phyloP scores from a whole-genome alignment of 1,284 basidiomycete genomes.

The Porodaedalea pini region DNA sequence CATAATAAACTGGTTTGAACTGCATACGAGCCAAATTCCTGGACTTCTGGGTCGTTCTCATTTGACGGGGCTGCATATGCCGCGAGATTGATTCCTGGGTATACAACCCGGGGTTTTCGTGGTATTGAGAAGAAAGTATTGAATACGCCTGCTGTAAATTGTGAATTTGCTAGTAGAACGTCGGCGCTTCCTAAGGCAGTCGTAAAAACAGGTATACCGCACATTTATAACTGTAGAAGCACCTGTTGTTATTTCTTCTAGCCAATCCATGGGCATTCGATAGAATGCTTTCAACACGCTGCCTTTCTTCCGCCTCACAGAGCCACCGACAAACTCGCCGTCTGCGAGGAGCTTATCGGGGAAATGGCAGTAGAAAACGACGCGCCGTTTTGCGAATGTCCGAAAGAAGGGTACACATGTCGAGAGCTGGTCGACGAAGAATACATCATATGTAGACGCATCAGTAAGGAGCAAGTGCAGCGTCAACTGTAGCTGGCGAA shows the following conservation, averaged over 20 bases:
- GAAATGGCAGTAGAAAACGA: slow-evolving; percentile 98
- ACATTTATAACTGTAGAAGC: slow-evolving; percentile 21
- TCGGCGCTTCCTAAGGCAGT: slow-evolving; percentile 65
- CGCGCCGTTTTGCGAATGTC: slow-evolving; percentile 61
- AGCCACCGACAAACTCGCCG: slow-evolving; percentile 67
- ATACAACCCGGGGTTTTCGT: slow-evolving; percentile 71
- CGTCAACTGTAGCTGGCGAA: slow-evolving; percentile 82
- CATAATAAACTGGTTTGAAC: not conserved
- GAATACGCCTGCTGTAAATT: slow-evolving; percentile 84
- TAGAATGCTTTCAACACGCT: slow-evolving; percentile 71
- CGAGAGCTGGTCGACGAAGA: slow-evolving; percentile 93
- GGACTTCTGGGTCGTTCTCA: slow-evolving; percentile 46
- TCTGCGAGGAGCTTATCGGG: slow-evolving; percentile 89
- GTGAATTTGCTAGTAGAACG: slow-evolving; percentile 87
- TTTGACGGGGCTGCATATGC: slow-evolving; percentile 56
- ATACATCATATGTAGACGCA: slow-evolving; percentile 70
- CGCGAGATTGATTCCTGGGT: slow-evolving; percentile 86
- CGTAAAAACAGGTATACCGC: not conserved
- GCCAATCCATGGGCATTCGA: slow-evolving; percentile 83
- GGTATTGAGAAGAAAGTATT: slow-evolving; percentile 71
- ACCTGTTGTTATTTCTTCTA: slow-evolving; percentile 92
- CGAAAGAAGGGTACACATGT: slow-evolving; percentile 86
- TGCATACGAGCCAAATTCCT: slow-evolving; percentile 65
- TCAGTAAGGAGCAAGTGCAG: slow-evolving; percentile 50
- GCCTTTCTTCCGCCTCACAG: slow-evolving; percentile 35